phyloP scores from a whole-genome alignment of 2,329 filamentous ascomycete genomes.

The Microdochium nivale region DNA sequence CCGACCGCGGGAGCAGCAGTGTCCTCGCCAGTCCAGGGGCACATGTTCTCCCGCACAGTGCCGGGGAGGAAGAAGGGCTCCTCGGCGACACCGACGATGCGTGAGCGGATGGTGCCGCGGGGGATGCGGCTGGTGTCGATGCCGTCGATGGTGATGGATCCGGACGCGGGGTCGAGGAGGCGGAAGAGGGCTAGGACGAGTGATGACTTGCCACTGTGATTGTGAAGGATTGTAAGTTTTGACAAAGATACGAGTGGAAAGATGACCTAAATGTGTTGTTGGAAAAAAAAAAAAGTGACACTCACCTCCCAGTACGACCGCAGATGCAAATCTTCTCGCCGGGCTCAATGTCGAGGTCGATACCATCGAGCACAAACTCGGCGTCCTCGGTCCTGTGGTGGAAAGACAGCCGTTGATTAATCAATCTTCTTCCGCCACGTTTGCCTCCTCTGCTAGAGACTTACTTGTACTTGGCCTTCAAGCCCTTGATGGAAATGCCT shows the following conservation, averaged over 20 bases:
- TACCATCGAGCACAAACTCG: constrained; percentile 1
- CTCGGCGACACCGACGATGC: constrained; percentile 9
- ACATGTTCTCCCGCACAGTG: constrained; percentile 8
- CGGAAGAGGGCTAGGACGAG: constrained; percentile 6
- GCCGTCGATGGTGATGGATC: constrained; percentile 7
- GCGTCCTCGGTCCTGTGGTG: neutral
- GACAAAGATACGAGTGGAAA: too few species aligned
- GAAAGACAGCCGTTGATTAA: neutral
- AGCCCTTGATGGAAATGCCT: neutral
- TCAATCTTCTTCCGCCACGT: constrained; percentile 9
- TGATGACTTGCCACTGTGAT: constrained; percentile 6
- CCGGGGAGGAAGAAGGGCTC: constrained; percentile 10
- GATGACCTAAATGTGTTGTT: too few species aligned
- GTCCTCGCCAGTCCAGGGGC: constrained; percentile 6
- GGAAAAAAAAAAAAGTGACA: too few species aligned
- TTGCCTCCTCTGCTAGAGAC: constrained; percentile 16
- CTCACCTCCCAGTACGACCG: constrained; percentile 6
- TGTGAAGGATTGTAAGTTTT: neutral
- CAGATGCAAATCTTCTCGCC: constrained; percentile 8
- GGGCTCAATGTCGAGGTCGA: constrained; percentile 1
- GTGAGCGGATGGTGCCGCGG: constrained; percentile 3
- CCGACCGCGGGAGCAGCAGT: neutral
- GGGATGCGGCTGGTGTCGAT: constrained; percentile 4
- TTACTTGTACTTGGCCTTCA: constrained; percentile 15
- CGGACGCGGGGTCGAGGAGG: constrained; percentile 6